These are phyloP conservation scores for Aspergillus terreus DNA, from an alignment of 2,329 filamentous ascomycete genomes.

Conservation along the genomic window DNA sequence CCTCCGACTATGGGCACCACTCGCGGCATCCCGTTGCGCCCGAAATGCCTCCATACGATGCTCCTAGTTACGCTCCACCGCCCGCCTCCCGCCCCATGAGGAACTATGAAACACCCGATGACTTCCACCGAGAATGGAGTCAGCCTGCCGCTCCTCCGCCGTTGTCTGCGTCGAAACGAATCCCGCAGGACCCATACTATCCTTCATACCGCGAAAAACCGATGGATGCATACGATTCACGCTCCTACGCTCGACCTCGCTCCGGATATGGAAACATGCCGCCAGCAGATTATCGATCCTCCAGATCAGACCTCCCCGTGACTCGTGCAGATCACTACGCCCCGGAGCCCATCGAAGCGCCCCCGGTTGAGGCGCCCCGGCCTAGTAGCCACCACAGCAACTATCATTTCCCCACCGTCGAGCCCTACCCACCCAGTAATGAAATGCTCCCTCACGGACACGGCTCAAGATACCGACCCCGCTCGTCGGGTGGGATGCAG, in stretches of 20 bases:
- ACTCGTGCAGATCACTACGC: constrained; percentile 15
- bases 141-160: constrained; percentile 15
- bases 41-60: constrained; percentile 45
- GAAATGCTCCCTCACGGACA: constrained; percentile 20
- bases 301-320: constrained; percentile 15
- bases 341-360: constrained; percentile 7
- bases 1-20: constrained; percentile 69
- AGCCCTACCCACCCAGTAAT: constrained; percentile 25
- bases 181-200: constrained; percentile 21
- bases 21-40: constrained; percentile 64
- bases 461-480: constrained; percentile 18
- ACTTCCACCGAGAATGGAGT: constrained; percentile 26
- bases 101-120: constrained; percentile 29
- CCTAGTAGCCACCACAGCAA: constrained; percentile 14
- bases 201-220: constrained; percentile 15
- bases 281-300: constrained; percentile 20
- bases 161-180: constrained; percentile 13
- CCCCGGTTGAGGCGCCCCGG: constrained; percentile 10
- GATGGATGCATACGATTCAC: constrained; percentile 20
- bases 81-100: constrained; percentile 17
- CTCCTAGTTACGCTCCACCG: constrained; percentile 36
- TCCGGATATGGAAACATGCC: constrained; percentile 23
- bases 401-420: constrained; percentile 17
- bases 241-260: constrained; percentile 19
- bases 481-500: constrained; percentile 13